phyloP scores from a whole-genome alignment of 1,139 yeast species.

The Geotrichum restrictum region DNA sequence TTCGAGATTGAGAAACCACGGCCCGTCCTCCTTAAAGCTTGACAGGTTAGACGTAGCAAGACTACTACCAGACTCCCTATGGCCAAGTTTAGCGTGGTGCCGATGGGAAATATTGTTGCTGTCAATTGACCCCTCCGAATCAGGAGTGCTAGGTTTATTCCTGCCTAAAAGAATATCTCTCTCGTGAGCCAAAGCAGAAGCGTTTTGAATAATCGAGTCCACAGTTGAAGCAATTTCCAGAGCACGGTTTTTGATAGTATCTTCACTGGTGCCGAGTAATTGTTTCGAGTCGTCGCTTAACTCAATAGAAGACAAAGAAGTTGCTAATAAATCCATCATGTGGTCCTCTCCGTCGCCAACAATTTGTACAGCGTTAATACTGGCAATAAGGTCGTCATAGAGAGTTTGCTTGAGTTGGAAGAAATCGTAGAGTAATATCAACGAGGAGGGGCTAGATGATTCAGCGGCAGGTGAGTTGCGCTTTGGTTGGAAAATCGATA shows the following conservation, averaged over 20 bases:
- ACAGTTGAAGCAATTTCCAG: constrained; percentile 19
- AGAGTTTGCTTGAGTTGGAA: constrained; percentile 69
- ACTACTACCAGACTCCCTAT: constrained; percentile 12
- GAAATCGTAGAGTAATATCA: constrained; percentile 68
- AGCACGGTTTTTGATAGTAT: constrained; percentile 18
- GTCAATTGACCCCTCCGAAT: not conserved
- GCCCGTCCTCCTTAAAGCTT: constrained; percentile 35
- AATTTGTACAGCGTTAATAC: constrained; percentile 68
- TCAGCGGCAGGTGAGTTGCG: constrained; percentile 13
- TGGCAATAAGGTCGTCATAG: constrained; percentile 58
- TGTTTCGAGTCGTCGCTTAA: not conserved
- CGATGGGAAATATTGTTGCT: constrained; percentile 1
- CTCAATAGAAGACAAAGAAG: constrained; percentile 22
- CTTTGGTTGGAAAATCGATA: constrained; percentile 30
- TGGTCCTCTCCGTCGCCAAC: constrained; percentile 64
- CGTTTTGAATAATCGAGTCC: constrained; percentile 17
- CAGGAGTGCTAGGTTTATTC: not conserved
- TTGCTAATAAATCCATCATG: constrained; percentile 27
- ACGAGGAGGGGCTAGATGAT: constrained; percentile 28
- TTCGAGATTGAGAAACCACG: constrained; percentile 82
- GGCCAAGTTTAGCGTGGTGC: constrained; percentile 10
- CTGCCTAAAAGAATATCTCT: not conserved
- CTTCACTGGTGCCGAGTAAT: constrained; percentile 9
- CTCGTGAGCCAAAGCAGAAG: constrained; percentile 19
- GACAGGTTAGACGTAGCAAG: constrained; percentile 17